Conservation (phyloP, 768 basidiomycete genomes). For the Tulasnella sp. region DNA sequence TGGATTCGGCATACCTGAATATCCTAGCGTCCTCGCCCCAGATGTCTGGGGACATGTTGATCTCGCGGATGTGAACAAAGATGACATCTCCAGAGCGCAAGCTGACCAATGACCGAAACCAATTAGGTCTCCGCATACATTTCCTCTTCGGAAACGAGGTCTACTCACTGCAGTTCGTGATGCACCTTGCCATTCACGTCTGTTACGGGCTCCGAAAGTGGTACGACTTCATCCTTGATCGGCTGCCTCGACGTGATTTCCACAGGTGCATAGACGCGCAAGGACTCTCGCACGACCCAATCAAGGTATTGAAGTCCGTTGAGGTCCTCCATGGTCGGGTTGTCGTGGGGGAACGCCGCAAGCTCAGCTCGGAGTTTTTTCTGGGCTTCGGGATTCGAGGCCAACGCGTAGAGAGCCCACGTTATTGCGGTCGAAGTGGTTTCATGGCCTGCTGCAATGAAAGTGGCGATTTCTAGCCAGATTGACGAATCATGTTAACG, state of each 20-base stretch:
- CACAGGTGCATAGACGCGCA: constrained; percentile 62
- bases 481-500: constrained; percentile 38
- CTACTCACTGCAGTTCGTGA: constrained; percentile 47
- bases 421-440: constrained; percentile 61
- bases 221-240: constrained; percentile 57
- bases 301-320: constrained; percentile 43
- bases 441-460: constrained; percentile 53
- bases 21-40: constrained; percentile 39
- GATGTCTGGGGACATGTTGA: constrained; percentile 34
- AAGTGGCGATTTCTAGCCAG: constrained; percentile 43
- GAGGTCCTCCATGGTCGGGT: constrained; percentile 30
- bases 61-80: constrained; percentile 22
- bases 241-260: constrained; percentile 51
- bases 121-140: background rate
- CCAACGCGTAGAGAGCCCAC: constrained; percentile 68
- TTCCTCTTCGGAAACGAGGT: background rate
- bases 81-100: constrained; percentile 32
- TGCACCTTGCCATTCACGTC: constrained; percentile 51
- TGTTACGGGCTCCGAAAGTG: constrained; percentile 53
- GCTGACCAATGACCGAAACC: background rate
- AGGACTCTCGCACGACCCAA: constrained; percentile 50
- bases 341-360: constrained; percentile 25
- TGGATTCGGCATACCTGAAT: constrained; percentile 37
- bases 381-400: constrained; percentile 62
- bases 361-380: constrained; percentile 65